These are phyloP conservation scores for Gastrodia elata DNA, from an alignment of 106 monocot genomes.

Conservation along the genomic window DNA sequence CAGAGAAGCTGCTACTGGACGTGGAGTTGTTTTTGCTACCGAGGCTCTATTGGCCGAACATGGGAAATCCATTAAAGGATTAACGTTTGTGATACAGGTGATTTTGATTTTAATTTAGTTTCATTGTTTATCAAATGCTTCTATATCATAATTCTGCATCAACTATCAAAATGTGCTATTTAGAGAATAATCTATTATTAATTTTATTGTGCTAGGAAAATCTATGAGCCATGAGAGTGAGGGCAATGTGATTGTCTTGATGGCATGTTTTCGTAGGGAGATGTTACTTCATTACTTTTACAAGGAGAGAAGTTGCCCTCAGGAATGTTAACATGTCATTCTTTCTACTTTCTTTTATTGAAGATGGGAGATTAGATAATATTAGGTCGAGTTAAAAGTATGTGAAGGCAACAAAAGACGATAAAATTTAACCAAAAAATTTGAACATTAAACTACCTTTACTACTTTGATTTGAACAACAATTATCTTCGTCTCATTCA, in stretches of 20 bases:
- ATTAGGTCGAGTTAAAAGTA: no score
- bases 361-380: no score
- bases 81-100: conserved; percentile 81
- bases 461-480: no score
- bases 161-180: not conserved
- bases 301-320: no score
- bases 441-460: no score
- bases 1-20: conserved; percentile 83
- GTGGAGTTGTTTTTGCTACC: conserved; percentile 73
- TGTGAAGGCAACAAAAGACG: no score
- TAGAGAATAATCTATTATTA: not conserved
- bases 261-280: no score
- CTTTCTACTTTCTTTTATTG: no score
- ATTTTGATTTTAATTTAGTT: not conserved
- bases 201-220: not conserved
- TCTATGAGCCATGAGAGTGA: not conserved
- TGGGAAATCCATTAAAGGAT: conserved; percentile 63
- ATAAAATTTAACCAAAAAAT: no score
- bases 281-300: no score
- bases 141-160: not conserved
- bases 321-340: no score
- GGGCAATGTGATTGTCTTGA: not conserved
- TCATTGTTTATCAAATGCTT: not conserved
- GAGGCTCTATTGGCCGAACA: conserved; percentile 71
- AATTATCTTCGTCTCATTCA: no score